Evolutionary conservation across 2,329 filamentous ascomycete species (phyloP).

Genomic region (Capronia epimyces): DNA sequence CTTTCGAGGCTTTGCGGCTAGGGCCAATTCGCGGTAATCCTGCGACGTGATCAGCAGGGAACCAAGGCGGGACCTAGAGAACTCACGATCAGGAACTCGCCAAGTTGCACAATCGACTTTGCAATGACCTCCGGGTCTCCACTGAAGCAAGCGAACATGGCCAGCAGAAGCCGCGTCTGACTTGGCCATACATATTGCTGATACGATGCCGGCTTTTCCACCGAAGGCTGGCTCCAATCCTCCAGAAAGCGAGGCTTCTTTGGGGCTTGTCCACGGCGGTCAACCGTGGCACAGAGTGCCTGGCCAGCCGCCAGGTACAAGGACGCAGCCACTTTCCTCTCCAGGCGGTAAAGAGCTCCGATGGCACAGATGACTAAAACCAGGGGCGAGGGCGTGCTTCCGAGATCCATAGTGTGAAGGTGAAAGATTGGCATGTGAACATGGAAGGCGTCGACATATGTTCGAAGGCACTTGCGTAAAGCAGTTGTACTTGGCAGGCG

Average conservation of each 20-base stretch:
- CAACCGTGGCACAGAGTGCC: conserved; percentile 4
- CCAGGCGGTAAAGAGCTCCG: conserved; percentile 34
- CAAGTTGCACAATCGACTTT: conserved; percentile 23
- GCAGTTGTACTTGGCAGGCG: conserved; percentile 15
- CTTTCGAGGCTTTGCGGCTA: conserved; percentile 8
- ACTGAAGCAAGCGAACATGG: conserved; percentile 32
- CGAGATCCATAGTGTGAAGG: conserved; percentile 32
- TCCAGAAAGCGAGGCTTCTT: conserved; percentile 16
- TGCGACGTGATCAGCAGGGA: background rate
- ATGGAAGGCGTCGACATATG: conserved; percentile 35
- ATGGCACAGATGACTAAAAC: conserved; percentile 36
- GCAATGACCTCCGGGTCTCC: conserved; percentile 28
- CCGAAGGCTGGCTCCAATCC: conserved; percentile 13
- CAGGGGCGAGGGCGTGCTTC: conserved; percentile 30
- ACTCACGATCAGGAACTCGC: conserved; percentile 21
- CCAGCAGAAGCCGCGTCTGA: conserved; percentile 32
- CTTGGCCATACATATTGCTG: conserved; percentile 31
- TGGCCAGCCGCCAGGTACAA: conserved; percentile 18
- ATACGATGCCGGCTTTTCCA: conserved; percentile 2
- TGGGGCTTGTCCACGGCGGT: conserved; percentile 3
- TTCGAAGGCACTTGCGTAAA: conserved; percentile 31
- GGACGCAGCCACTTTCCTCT: conserved; percentile 31
- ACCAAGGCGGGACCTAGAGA: too few relatives aligned
- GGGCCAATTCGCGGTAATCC: conserved; percentile 19
- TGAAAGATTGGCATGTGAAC: conserved; percentile 35